These are phyloP conservation scores for Aspergillus biplanus DNA, from an alignment of 495 filamentous ascomycete species.

Conservation along the genomic window DNA sequence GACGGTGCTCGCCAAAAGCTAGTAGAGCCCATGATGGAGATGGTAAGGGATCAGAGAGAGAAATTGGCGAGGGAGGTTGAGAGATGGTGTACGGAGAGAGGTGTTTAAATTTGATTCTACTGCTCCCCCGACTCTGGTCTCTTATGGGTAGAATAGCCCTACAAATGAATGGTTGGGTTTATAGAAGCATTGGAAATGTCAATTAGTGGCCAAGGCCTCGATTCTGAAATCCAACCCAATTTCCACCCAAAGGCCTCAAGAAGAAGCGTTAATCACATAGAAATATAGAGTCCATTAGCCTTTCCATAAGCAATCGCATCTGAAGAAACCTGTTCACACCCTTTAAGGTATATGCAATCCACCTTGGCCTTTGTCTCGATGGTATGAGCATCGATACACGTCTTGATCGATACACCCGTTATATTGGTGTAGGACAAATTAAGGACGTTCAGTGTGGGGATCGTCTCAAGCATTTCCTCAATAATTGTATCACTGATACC, in stretches of 20 bases:
- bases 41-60: slow-evolving; percentile 66
- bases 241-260: neutral
- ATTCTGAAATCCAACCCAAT: neutral
- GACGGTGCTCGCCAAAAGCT: slow-evolving; percentile 42
- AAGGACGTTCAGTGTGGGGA: slow-evolving; percentile 35
- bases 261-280: slow-evolving; percentile 3
- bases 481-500: slow-evolving; percentile 30
- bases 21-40: slow-evolving; percentile 70
- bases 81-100: slow-evolving; percentile 76
- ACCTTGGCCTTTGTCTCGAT: slow-evolving; percentile 10
- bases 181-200: neutral
- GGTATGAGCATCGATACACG: slow-evolving; percentile 30
- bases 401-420: slow-evolving; percentile 38
- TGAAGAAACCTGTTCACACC: slow-evolving; percentile 39
- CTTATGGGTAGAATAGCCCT: neutral
- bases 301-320: slow-evolving; percentile 46
- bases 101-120: slow-evolving; percentile 38
- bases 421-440: slow-evolving; percentile 42
- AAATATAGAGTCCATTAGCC: slow-evolving; percentile 35
- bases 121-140: neutral
- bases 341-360: slow-evolving; percentile 32
- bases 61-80: slow-evolving; percentile 77
- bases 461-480: slow-evolving; percentile 15
- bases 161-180: neutral
- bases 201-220: neutral